Conservation (phyloP, 768 basidiomycete genomes). For the Kwoniella sp. region DNA sequence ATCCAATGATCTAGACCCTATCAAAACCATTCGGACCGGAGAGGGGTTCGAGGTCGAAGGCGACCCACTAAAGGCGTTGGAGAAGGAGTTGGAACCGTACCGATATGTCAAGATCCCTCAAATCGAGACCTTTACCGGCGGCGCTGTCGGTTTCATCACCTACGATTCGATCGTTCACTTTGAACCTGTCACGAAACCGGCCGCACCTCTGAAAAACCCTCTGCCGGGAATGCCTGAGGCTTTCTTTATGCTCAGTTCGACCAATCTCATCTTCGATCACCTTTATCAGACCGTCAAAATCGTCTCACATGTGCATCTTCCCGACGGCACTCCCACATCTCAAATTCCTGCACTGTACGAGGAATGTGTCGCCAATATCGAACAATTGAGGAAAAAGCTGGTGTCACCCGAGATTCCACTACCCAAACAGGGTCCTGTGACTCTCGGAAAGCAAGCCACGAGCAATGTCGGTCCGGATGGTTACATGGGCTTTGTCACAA, state of each 20-base stretch:
- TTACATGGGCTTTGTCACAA: constrained; percentile 87
- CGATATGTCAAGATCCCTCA: constrained; percentile 89
- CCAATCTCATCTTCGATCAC: constrained; percentile 94
- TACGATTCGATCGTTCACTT: constrained; percentile 97
- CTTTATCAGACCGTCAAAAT: constrained; percentile 92
- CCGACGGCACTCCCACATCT: constrained; percentile 62
- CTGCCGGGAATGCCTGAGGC: constrained; percentile 88
- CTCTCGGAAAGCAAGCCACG: constrained; percentile 62
- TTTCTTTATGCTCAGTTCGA: constrained; percentile 92
- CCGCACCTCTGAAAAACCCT: constrained; percentile 70
- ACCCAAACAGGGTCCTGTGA: constrained; percentile 60
- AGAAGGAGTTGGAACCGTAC: constrained; percentile 82
- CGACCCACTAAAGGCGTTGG: constrained; percentile 81
- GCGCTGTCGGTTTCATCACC: constrained; percentile 94
- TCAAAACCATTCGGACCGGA: constrained; percentile 88
- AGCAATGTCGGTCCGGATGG: constrained; percentile 94
- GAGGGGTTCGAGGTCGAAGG: constrained; percentile 78
- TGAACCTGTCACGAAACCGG: constrained; percentile 71
- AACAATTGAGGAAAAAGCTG: constrained; percentile 74
- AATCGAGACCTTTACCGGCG: constrained; percentile 92
- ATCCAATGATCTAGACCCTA: constrained; percentile 68
- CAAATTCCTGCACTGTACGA: constrained; percentile 83
- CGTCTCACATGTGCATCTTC: constrained; percentile 92
- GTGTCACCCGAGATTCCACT: constrained; percentile 64
- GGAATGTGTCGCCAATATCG: constrained; percentile 78